phyloP scores from a whole-genome alignment of 345 rosid species.

The Populus nigra region DNA sequence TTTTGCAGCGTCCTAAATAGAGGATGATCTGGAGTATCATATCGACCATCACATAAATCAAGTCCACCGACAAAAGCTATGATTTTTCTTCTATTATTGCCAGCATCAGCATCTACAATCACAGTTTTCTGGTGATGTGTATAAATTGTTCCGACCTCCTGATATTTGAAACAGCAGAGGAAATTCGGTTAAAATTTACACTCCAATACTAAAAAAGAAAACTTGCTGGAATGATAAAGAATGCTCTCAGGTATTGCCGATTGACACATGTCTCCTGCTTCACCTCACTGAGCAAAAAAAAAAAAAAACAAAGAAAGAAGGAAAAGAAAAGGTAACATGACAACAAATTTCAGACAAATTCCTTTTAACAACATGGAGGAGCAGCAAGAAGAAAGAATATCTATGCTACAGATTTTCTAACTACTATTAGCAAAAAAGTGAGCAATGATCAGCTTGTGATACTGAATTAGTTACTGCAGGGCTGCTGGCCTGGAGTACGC shows the following conservation, averaged over 20 bases:
- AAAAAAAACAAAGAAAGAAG: background rate
- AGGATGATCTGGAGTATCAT: constrained; percentile 82
- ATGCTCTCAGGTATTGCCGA: background rate
- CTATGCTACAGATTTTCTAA: background rate
- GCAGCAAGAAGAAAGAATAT: background rate
- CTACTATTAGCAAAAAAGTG: background rate
- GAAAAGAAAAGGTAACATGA: background rate
- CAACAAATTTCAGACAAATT: background rate
- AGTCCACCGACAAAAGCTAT: constrained; percentile 95
- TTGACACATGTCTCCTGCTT: background rate
- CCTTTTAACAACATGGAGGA: background rate
- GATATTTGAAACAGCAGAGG: constrained; percentile 16
- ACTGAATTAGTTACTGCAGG: background rate
- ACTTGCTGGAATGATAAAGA: background rate
- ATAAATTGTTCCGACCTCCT: constrained; percentile 93
- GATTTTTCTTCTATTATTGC: constrained; percentile 66
- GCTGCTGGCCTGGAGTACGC: background rate
- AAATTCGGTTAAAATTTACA: background rate
- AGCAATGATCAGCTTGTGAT: background rate
- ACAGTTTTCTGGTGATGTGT: constrained; percentile 96
- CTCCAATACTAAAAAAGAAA: background rate
- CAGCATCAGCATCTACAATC: constrained; percentile 92
- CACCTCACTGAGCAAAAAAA: background rate
- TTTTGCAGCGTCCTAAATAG: constrained; percentile 69
- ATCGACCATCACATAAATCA: constrained; percentile 92